Percentiles rank a stretch among this genome's conserved stretches.
phyloP scores from a whole-genome alignment of 2,329 filamentous ascomycete genomes.

The Neopestalotiopsis clavispora region DNA sequence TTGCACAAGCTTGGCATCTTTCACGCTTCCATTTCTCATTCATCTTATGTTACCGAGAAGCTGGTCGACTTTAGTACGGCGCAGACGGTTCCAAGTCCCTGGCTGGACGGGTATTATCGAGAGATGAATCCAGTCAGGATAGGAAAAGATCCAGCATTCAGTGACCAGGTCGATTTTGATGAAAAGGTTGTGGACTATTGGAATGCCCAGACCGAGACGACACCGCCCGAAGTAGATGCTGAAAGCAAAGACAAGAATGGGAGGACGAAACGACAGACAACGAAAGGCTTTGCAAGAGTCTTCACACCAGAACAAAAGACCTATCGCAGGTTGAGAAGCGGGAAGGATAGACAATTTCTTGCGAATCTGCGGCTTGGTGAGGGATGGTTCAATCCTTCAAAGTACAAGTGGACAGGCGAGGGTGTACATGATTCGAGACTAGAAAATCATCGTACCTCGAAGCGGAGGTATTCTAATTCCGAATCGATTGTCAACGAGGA shows the following conservation, averaged over 20 bases:
- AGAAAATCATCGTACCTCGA: not conserved
- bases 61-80: not conserved
- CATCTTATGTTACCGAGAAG: not conserved
- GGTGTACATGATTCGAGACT: not conserved
- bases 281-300: not conserved
- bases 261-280: not conserved
- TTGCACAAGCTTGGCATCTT: not conserved
- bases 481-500: not conserved
- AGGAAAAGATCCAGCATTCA: conserved; percentile 7
- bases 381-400: conserved; percentile 5
- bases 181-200: conserved; percentile 4
- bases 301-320: not conserved
- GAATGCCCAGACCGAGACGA: not conserved
- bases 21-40: not conserved
- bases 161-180: conserved; percentile 9
- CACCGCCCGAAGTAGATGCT: not conserved
- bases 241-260: not conserved
- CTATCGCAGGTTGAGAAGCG: not conserved
- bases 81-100: not conserved
- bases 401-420: not conserved
- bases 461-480: not conserved
- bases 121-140: not conserved
- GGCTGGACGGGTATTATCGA: not conserved
- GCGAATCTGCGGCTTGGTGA: not conserved
- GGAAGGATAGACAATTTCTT: conserved; percentile 10